phyloP scores from a whole-genome alignment of 495 filamentous ascomycete species.

The Annulohypoxylon bovei region DNA sequence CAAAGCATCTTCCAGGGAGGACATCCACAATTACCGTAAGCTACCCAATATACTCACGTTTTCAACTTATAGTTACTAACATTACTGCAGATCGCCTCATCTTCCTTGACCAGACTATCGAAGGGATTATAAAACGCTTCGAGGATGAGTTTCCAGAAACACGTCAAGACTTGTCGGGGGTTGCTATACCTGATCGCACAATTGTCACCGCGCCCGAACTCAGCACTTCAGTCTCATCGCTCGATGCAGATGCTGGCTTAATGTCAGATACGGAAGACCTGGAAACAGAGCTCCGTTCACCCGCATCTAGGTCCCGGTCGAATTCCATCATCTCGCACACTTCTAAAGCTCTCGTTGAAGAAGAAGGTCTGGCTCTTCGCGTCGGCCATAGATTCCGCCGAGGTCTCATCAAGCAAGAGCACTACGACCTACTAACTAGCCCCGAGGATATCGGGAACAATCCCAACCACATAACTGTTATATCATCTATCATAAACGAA shows the following conservation, averaged over 20 bases:
- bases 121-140: conserved; percentile 91
- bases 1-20: conserved; percentile 58
- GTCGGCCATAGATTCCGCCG: conserved; percentile 82
- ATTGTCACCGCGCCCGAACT: conserved; percentile 53
- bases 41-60: conserved; percentile 28
- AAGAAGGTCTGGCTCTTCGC: conserved; percentile 90
- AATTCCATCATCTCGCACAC: conserved; percentile 83
- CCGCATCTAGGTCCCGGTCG: conserved; percentile 67
- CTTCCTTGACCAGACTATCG: conserved; percentile 89
- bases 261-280: conserved; percentile 53
- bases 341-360: conserved; percentile 79
- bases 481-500: conserved; percentile 71
- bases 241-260: conserved; percentile 43
- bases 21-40: conserved; percentile 80
- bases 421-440: conserved; percentile 54
- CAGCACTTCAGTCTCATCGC: conserved; percentile 35
- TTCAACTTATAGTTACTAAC: conserved; percentile 39
- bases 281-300: conserved; percentile 49
- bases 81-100: conserved; percentile 72
- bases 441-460: conserved; percentile 63
- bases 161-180: conserved; percentile 63
- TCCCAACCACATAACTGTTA: conserved; percentile 62
- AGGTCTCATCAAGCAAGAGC: conserved; percentile 59
- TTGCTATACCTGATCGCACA: conserved; percentile 41
- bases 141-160: conserved; percentile 96